Conservation (phyloP, 257 asterid species). For the Primulina tabacum region DNA sequence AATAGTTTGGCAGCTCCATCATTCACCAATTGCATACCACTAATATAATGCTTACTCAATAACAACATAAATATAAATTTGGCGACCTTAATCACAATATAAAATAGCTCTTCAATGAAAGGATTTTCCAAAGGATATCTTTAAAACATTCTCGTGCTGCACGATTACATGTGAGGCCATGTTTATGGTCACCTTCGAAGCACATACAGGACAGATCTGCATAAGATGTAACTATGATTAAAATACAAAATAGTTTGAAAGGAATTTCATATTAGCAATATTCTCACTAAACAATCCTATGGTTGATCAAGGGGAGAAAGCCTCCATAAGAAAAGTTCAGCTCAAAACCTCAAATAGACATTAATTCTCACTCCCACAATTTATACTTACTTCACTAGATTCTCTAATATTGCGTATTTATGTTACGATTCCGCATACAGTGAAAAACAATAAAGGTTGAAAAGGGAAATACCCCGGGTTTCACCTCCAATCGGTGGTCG, state of each 20-base stretch:
- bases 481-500: slow-evolving; percentile 79
- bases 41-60: too few relatives aligned
- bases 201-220: slow-evolving; percentile 97
- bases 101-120: too few relatives aligned
- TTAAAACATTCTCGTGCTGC: slow-evolving; percentile 73
- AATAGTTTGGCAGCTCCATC: background rate
- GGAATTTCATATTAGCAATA: background rate
- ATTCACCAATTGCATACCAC: too few relatives aligned
- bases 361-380: too few relatives aligned
- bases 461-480: slow-evolving; percentile 56
- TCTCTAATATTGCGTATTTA: too few relatives aligned
- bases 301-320: too few relatives aligned
- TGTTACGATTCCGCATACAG: too few relatives aligned
- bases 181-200: slow-evolving; percentile 55
- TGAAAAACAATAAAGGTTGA: background rate
- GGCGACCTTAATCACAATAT: too few relatives aligned
- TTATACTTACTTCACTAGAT: too few relatives aligned
- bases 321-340: too few relatives aligned
- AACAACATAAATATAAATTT: too few relatives aligned
- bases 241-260: slow-evolving; percentile 1
- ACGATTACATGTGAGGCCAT: slow-evolving; percentile 86
- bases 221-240: slow-evolving; percentile 22
- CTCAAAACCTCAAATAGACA: too few relatives aligned
- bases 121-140: slow-evolving; percentile 57
- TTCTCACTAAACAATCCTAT: background rate